Conservation (phyloP, 805 yeast species). For the Suhomyces emberorum region DNA sequence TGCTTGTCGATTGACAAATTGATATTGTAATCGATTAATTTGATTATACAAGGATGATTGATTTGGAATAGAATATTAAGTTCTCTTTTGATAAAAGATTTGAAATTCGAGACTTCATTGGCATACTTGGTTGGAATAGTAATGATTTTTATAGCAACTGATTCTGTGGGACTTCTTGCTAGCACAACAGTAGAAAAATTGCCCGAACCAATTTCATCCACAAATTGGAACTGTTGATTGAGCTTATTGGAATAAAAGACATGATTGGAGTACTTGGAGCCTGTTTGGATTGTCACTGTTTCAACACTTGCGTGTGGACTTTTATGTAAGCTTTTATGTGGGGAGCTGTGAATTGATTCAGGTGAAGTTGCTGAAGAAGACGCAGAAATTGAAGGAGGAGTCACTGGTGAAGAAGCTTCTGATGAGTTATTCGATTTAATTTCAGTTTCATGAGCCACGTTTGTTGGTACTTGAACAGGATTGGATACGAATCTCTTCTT, state of each 20-base stretch:
- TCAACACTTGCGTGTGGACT: background rate
- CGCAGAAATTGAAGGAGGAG: slow-evolving; percentile 4
- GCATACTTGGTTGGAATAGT: slow-evolving; percentile 36
- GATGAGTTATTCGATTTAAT: slow-evolving; percentile 1
- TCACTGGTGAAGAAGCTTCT: slow-evolving; percentile 1
- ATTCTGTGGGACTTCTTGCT: slow-evolving; percentile 26
- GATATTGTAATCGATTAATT: slow-evolving; percentile 50
- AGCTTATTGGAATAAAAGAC: slow-evolving; percentile 11
- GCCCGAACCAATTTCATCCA: slow-evolving; percentile 58
- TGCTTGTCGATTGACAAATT: slow-evolving; percentile 21
- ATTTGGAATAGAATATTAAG: slow-evolving; percentile 53
- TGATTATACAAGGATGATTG: slow-evolving; percentile 70
- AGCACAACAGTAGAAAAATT: slow-evolving; percentile 64
- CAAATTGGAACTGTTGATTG: slow-evolving; percentile 10
- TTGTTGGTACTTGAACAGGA: slow-evolving; percentile 12
- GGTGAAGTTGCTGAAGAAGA: slow-evolving; percentile 4
- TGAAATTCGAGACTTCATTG: slow-evolving; percentile 26
- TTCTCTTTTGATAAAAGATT: slow-evolving; percentile 55
- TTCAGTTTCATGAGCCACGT: background rate
- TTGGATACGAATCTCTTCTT: slow-evolving; percentile 21
- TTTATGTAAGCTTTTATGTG: background rate
- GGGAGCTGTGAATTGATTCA: slow-evolving; percentile 1
- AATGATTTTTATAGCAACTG: slow-evolving; percentile 71
- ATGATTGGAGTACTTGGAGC: slow-evolving; percentile 4
- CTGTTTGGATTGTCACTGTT: background rate